Base-by-base conservation (phyloP, 176 grass and related monocot genomes). In the Olyra latifolia region DNA sequence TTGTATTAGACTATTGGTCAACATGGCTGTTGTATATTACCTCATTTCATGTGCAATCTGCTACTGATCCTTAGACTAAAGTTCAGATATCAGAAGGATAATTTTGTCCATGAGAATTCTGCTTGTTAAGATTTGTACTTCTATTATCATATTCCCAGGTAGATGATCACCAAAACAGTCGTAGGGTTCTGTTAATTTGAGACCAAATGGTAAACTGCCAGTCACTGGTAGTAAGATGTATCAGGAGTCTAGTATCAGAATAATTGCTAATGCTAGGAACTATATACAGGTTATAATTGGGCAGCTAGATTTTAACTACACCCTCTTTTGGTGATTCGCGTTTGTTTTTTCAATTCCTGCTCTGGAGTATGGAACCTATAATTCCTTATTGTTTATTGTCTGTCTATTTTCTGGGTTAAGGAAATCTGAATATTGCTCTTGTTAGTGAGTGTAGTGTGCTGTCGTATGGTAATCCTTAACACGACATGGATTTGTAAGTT, bases 91-190 rank as follows among this genome's bases (percentile, higher is more conserved):
- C 32, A 52, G 16, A 63, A 82, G 28, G 30, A 25, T 27, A 50
- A 72, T 40, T 6, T 62, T 82, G 41, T 72, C 56, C 25, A n/a
- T 82, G 80, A 27, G n/a, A 39, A 74, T 32, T 42, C 22, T 65
- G 38, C 22, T 74, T 43, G 29, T 8, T 83, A 16, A 55, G 17
- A 75, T 75, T 17, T 67, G 38, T 30, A 58, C 41, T 63, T 74
- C 63, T 66, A 72, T 41, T 1, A 27, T 25, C 29, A 41, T 86
- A 68, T 49, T 42, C 62, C 10, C 8, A 57, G 4, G 5, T 41
- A 10, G 38, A 27, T 74, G 59, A n/a, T 66, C 0, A 14, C 6
- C 2, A 54, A 62, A 62, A 44, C 49, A 29, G 28, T 25, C 10
- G 44, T 54, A 80, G 38, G 8, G 17, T 19, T 65, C 25, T 73